Evolutionary conservation across 176 grass and related monocot genomes (phyloP).

Genomic region (Ensete ventricosum): DNA sequence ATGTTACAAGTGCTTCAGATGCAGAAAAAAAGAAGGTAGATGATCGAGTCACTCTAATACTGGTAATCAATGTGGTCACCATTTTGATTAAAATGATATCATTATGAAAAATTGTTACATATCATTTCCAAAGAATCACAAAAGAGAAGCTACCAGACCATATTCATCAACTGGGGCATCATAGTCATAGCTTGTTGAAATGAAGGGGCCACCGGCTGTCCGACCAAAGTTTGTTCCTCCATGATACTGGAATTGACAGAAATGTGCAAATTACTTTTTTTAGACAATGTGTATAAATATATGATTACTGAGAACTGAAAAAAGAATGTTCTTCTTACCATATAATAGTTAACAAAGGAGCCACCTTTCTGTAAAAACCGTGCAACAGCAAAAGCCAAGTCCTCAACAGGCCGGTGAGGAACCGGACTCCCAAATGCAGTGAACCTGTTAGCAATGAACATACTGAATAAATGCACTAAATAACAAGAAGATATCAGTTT

Average conservation of each 20-base stretch:
- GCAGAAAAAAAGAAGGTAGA: not conserved
- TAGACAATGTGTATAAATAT: not conserved
- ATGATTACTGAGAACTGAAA: not conserved
- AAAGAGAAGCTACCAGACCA: conserved; percentile 31
- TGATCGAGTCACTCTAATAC: no score
- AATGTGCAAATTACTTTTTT: not conserved
- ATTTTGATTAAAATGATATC: no score
- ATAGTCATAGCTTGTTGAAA: conserved; percentile 92
- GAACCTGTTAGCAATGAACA: conserved; percentile 41
- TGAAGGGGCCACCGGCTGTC: conserved; percentile 82
- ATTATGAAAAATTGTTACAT: no score
- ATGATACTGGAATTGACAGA: conserved; percentile 55
- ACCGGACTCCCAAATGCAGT: conserved; percentile 69
- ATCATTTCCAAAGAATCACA: not conserved
- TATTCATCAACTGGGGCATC: conserved; percentile 97
- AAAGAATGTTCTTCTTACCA: conserved; percentile 38
- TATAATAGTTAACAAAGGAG: conserved; percentile 94
- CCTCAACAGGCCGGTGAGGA: conserved; percentile 77
- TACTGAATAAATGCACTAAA: not conserved
- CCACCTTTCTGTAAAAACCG: conserved; percentile 94
- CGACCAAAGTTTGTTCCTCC: conserved; percentile 95
- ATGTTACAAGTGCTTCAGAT: not conserved
- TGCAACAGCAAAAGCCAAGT: conserved; percentile 74
- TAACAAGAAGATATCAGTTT: not conserved
- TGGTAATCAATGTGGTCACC: no score